A percentile compares a stretch with the other conserved stretches of the same genome.
Evolutionary conservation across 2,329 filamentous ascomycete genomes (phyloP).

Genomic region (Aspergillus versicolor): DNA sequence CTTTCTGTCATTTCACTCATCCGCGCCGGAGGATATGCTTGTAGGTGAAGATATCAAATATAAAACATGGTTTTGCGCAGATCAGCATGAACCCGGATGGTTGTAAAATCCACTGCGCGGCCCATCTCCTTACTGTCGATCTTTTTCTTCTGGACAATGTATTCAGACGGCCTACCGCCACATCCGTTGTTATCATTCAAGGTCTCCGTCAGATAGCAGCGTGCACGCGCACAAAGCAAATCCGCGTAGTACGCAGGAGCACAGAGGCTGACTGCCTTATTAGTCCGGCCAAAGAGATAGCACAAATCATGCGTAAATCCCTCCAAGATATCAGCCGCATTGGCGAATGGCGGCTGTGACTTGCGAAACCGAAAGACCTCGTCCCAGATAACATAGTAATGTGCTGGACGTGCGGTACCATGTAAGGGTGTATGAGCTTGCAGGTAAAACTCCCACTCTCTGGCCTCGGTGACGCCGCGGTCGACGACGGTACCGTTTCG

Average conservation of each 20-base stretch:
- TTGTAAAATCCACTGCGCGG: background rate
- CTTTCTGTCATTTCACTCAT: too few species aligned
- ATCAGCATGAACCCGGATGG: background rate
- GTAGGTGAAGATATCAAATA: background rate
- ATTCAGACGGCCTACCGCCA: too few species aligned
- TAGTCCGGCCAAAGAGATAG: constrained; percentile 80
- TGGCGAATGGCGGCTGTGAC: constrained; percentile 22
- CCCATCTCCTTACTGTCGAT: background rate
- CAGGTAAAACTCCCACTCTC: constrained; percentile 81
- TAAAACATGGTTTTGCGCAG: background rate
- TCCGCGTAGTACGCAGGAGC: constrained; percentile 91
- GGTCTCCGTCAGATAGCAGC: constrained; percentile 67
- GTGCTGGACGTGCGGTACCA: constrained; percentile 78
- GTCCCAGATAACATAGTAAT: constrained; percentile 73
- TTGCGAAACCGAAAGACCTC: constrained; percentile 59
- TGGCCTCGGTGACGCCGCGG: constrained; percentile 72
- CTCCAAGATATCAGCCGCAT: constrained; percentile 67
- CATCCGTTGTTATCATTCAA: constrained; percentile 22
- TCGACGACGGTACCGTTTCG: constrained; percentile 81
- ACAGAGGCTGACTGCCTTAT: constrained; percentile 81
- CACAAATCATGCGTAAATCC: constrained; percentile 74
- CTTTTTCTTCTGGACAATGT: background rate
- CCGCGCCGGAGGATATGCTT: too few species aligned
- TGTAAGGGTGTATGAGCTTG: constrained; percentile 77
- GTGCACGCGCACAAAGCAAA: constrained; percentile 73